Evolutionary conservation across 1,284 basidiomycete genomes (phyloP), one percentile per base, ranked within the genome.

Genomic region (Neotropicomus parvogracilis): DNA sequence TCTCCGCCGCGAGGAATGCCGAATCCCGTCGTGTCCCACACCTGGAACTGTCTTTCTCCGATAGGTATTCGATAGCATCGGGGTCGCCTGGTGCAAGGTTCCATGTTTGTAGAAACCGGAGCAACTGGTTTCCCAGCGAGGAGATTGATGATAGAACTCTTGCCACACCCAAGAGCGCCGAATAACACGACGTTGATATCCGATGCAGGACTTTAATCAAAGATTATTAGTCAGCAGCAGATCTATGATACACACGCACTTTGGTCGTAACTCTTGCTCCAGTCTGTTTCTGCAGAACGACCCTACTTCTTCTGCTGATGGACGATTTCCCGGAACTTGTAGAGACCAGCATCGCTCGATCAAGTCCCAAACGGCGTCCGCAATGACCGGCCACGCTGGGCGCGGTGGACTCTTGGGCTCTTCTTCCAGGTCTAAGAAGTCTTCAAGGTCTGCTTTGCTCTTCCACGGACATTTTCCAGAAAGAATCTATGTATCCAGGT

Each of bases 11-110:
- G n/a, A 4, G 53, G 13, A 10, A 31, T 42, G 17, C 28, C 6
- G 7, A 55, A 55, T 19, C 54, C 54, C 37, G 21, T 48, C 6
- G 53, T 55, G 13, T 55, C 54, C 46, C 61, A 69, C 19, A 69
- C 16, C 12, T 21, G 45, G n/a, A 48, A 40, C 12, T 11, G 37
- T 38, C 6, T 52, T n/a, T 33, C 31, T 1, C 34, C 44, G 5
- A 47, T 17, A 12, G 21, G 34, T 16, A 28, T 29, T 16, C 10
- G 27, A 12, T 54, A 44, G 16, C 27, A 47, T 19, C 10, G 41
- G 0, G 53, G 26, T 27, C 13, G 41, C n/a, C 17, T 44, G n/a
- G 55, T 56, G 13, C 55, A 57, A 33, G 37, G 28, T 2, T 40
- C 45, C 11, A 20, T 36, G 14, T 33, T n/a, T 6, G 36, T 6